Percentiles rank a stretch among this genome's conserved stretches.
These are phyloP conservation scores for Detonula confervacea DNA, from an alignment of 352 stramenopile genomes.

Conservation along the genomic window DNA sequence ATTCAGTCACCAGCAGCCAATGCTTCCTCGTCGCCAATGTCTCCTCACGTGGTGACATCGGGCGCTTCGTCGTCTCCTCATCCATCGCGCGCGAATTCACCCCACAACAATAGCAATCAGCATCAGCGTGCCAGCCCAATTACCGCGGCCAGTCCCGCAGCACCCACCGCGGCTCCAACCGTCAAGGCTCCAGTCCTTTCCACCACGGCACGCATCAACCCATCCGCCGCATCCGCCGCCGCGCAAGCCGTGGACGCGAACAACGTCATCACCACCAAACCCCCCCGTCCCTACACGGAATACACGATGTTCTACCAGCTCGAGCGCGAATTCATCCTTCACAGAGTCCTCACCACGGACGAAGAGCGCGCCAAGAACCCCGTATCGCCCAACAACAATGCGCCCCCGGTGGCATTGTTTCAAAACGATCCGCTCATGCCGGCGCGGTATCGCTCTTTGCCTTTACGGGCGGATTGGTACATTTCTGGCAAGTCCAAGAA, in stretches of 20 bases:
- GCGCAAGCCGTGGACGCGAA: no score
- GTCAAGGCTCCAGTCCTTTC: background rate
- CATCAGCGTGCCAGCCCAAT: no score
- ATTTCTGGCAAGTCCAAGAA: conserved; percentile 57
- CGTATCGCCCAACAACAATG: background rate
- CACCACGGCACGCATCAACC: background rate
- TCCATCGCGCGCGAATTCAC: no score
- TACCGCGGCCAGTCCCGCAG: no score
- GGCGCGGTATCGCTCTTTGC: conserved; percentile 38
- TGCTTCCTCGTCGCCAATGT: conserved; percentile 3
- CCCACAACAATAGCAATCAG: no score
- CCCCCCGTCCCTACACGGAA: conserved; percentile 52
- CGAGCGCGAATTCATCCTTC: conserved; percentile 55
- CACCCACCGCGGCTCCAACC: background rate
- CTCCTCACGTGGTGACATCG: conserved; percentile 13
- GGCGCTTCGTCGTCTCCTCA: no score
- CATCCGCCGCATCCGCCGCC: no score
- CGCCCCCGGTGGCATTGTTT: conserved; percentile 26
- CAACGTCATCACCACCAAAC: conserved; percentile 43
- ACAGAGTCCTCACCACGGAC: conserved; percentile 30
- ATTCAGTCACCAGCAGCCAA: conserved; percentile 7
- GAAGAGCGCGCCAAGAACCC: conserved; percentile 31
- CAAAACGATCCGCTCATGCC: conserved; percentile 59
- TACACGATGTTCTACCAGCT: conserved; percentile 65
- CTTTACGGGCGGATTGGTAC: conserved; percentile 55